Evolutionary conservation across 768 basidiomycete species (phyloP), one percentile per base, ranked within the genome.

Genomic region (Zangia roseola): DNA sequence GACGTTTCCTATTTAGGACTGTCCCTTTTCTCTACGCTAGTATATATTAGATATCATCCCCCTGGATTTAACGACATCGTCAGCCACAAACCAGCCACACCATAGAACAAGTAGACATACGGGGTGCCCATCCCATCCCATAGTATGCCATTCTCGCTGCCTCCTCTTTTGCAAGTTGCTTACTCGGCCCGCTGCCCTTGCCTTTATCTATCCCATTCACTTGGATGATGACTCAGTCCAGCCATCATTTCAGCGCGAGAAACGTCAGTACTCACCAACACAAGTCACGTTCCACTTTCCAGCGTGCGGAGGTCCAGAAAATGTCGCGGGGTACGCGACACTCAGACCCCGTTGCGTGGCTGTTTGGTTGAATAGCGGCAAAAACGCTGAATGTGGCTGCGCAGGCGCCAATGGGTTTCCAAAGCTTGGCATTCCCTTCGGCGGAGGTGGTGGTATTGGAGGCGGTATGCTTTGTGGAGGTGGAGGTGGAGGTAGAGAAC

Each of bases 161-260:
- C 47, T 84, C 83, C 59, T 90, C 88, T 64, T 88, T 90, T 7
- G 88, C 88, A 2, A 79, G 67, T 60, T 90, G 87, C 65, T 90
- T 90, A 64, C 74, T 85, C 44, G 74, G 71, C 24, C 86, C 85
- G n/a, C 62, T 65, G 2, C 88, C 88, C 41, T 72, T 66, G 10
- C 88, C 88, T 58, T 82, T 86, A 59, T 71, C 71, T 49, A 86
- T 80, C 2, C 84, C 85, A 56, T 88, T 84, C 43, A 87, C 88
- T 88, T 60, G 10, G 33, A 37, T 31, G 19, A 54, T 43, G 2
- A 35, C 39, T 37, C 50, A 42, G 40, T 14, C 19, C 52, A 13
- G 48, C 38, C 42, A 30, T 40, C 41, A 39, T 26, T 38, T 26
- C 40, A 25, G 24, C 3, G 12, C 13, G 1, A 19, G 50, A 38